phyloP scores from a whole-genome alignment of 1,139 yeast genomes.

The Zygosaccharomyces pseudobailii region DNA sequence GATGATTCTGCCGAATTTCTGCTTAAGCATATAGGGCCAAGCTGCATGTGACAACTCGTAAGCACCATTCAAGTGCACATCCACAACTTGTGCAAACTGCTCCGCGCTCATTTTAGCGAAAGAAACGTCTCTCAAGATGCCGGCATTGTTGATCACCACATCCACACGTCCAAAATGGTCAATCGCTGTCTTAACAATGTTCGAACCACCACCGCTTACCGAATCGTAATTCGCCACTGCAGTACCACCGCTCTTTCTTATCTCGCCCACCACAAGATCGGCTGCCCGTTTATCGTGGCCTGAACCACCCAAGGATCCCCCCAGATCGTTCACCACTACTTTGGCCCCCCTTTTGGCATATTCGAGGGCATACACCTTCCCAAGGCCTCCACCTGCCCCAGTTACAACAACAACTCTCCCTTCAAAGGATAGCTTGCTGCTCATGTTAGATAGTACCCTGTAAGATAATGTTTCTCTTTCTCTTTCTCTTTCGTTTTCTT shows the following conservation, averaged over 20 bases:
- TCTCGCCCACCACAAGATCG: conserved; percentile 83
- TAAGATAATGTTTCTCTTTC: too few relatives aligned
- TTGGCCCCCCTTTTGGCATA: conserved; percentile 89
- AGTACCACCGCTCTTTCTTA: conserved; percentile 65
- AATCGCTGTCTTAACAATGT: conserved; percentile 81
- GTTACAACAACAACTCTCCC: conserved; percentile 87
- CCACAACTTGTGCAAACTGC: conserved; percentile 74
- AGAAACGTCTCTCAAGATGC: conserved; percentile 66
- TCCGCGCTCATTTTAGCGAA: conserved; percentile 76
- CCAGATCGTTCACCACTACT: conserved; percentile 88
- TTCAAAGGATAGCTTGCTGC: conserved; percentile 42
- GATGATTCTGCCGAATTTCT: conserved; percentile 79
- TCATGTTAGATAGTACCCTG: not conserved
- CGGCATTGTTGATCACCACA: conserved; percentile 88
- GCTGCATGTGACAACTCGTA: conserved; percentile 84
- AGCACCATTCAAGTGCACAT: conserved; percentile 88
- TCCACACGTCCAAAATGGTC: conserved; percentile 86
- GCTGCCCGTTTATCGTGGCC: conserved; percentile 70
- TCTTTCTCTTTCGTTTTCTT: not conserved
- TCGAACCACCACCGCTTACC: conserved; percentile 76
- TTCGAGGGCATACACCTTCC: conserved; percentile 80
- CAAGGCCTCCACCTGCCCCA: conserved; percentile 98
- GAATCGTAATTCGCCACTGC: conserved; percentile 96
- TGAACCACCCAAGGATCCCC: conserved; percentile 73
- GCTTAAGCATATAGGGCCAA: conserved; percentile 86